Evolutionary conservation across 352 stramenopile genomes (phyloP).

Genomic region (Globisporangium orthogonon): DNA sequence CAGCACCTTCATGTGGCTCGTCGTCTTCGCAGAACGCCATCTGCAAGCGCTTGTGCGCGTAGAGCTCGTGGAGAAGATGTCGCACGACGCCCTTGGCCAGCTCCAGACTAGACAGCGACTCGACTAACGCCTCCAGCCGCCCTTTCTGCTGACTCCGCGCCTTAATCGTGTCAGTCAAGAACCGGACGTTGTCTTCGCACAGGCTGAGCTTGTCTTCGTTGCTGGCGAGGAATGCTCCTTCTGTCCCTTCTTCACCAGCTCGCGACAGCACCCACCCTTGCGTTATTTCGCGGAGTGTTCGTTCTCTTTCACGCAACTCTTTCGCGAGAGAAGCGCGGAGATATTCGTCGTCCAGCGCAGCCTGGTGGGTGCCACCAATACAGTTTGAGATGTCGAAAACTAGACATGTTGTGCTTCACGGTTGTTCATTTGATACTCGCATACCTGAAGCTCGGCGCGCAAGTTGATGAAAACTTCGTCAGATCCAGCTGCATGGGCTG

Average conservation of each 20-base stretch:
- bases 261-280: slow-evolving; percentile 13
- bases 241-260: slow-evolving; percentile 1
- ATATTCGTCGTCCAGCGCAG: slow-evolving; percentile 46
- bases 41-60: slow-evolving; percentile 39
- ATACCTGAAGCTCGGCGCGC: slow-evolving; percentile 34
- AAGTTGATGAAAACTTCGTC: slow-evolving; percentile 25
- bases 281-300: slow-evolving; percentile 43
- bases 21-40: slow-evolving; percentile 26
- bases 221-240: slow-evolving; percentile 43
- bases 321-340: slow-evolving; percentile 40
- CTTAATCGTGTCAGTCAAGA: slow-evolving; percentile 38
- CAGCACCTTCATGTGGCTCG: slow-evolving; percentile 1
- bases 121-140: slow-evolving; percentile 18
- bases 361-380: slow-evolving; percentile 11
- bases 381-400: too few species aligned
- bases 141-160: slow-evolving; percentile 7
- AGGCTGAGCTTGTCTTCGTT: slow-evolving; percentile 46
- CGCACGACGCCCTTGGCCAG: slow-evolving; percentile 40
- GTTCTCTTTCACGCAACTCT: slow-evolving; percentile 40
- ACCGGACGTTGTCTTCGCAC: slow-evolving; percentile 56
- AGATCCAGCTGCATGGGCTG: slow-evolving; percentile 19
- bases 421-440: background rate
- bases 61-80: slow-evolving; percentile 42
- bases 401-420: too few species aligned
- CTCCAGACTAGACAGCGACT: slow-evolving; percentile 39